Percentiles rank a stretch among this genome's conserved stretches.
These are phyloP conservation scores for Xylariomycetidae sp. DNA, from an alignment of 2,329 filamentous ascomycete genomes.

Conservation along the genomic window DNA sequence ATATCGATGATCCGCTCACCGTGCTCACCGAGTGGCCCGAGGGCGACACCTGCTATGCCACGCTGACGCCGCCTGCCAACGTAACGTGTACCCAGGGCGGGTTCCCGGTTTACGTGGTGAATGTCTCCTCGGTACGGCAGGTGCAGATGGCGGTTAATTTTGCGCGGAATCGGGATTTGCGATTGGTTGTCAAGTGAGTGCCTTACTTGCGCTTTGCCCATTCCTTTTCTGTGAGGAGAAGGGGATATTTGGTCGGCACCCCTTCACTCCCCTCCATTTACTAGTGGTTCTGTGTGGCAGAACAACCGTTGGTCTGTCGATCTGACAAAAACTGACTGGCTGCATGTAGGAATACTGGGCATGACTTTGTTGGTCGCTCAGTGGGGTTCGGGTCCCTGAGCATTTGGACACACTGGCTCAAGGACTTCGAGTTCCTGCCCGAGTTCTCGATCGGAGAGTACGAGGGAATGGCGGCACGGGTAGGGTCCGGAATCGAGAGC, in stretches of 20 bases:
- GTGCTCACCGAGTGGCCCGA: conserved; percentile 29
- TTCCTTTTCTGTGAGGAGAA: conserved; percentile 4
- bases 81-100: conserved; percentile 32
- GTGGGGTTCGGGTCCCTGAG: conserved; percentile 41
- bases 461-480: conserved; percentile 25
- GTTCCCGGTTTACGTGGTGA: conserved; percentile 34
- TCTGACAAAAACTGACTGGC: no score
- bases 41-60: conserved; percentile 31
- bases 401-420: conserved; percentile 47
- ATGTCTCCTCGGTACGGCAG: conserved; percentile 31
- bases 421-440: conserved; percentile 33
- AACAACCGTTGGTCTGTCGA: no score
- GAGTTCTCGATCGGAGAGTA: conserved; percentile 25
- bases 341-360: conserved; percentile 43
- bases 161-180: conserved; percentile 32
- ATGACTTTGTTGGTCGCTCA: conserved; percentile 42
- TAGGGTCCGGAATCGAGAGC: conserved; percentile 30
- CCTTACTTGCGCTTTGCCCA: not conserved
- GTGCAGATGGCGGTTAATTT: conserved; percentile 37
- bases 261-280: no score
- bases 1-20: conserved; percentile 28
- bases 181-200: conserved; percentile 33
- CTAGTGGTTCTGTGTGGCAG: no score
- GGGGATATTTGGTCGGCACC: no score
- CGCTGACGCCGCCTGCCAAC: conserved; percentile 11